Percentiles rank a stretch among this genome's conserved stretches.
These are phyloP conservation scores for Kwoniella bestiolae DNA, from an alignment of 768 basidiomycete species.

Conservation along the genomic window DNA sequence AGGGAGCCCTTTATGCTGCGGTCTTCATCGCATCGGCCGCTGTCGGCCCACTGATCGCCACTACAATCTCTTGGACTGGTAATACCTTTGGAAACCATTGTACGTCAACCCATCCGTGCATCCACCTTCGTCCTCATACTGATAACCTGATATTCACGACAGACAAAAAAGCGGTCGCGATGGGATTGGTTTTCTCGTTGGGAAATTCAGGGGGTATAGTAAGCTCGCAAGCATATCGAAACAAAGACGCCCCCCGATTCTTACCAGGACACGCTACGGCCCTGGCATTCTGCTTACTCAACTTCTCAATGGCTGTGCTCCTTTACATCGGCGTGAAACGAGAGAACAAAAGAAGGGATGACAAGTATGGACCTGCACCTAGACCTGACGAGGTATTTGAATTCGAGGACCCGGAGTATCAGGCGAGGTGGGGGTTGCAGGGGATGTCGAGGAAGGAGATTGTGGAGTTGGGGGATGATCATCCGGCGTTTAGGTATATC, in stretches of 20 bases:
- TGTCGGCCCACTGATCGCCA: slow-evolving; percentile 56
- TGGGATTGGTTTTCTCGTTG: slow-evolving; percentile 54
- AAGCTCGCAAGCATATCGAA: slow-evolving; percentile 53
- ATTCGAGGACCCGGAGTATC: slow-evolving; percentile 38
- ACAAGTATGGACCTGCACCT: slow-evolving; percentile 52
- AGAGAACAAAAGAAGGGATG: slow-evolving; percentile 58
- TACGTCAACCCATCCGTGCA: slow-evolving; percentile 16
- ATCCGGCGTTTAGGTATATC: slow-evolving; percentile 51
- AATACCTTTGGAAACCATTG: slow-evolving; percentile 54
- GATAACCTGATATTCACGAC: not conserved
- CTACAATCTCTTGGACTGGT: slow-evolving; percentile 56
- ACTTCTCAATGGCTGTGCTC: slow-evolving; percentile 45
- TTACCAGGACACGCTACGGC: slow-evolving; percentile 55
- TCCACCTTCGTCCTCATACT: not conserved
- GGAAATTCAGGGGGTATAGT: slow-evolving; percentile 58
- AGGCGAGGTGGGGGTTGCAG: slow-evolving; percentile 44
- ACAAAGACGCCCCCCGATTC: slow-evolving; percentile 48
- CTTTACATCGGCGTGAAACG: slow-evolving; percentile 49
- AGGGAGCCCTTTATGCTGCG: slow-evolving; percentile 55
- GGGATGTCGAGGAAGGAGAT: slow-evolving; percentile 51
- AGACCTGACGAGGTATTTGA: slow-evolving; percentile 32
- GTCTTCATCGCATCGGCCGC: slow-evolving; percentile 52
- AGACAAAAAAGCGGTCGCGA: slow-evolving; percentile 46
- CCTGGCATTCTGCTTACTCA: slow-evolving; percentile 49
- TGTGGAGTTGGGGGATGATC: slow-evolving; percentile 52